phyloP scores from a whole-genome alignment of 495 filamentous ascomycete genomes.

The Usnea hakonensis region DNA sequence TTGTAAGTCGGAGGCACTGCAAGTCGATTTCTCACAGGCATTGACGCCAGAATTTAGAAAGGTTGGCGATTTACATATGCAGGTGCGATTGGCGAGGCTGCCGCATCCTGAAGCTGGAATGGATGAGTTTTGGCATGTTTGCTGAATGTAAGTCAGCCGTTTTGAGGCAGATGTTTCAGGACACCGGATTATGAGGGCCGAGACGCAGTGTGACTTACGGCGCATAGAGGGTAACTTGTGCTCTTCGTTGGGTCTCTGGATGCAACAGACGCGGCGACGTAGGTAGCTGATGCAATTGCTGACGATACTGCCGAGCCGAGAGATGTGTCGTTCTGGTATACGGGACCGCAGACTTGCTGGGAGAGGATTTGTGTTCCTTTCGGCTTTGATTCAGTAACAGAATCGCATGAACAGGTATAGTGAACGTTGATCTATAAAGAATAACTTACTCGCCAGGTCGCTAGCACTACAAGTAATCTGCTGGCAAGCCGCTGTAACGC shows the following conservation, averaged over 20 bases:
- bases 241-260: neutral
- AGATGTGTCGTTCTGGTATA: neutral
- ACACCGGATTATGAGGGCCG: neutral
- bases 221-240: neutral
- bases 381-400: neutral
- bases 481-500: constrained; percentile 4
- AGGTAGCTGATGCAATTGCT: neutral
- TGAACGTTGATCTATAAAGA: too few relatives aligned
- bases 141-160: neutral
- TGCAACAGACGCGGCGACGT: neutral
- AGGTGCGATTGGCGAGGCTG: neutral
- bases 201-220: neutral
- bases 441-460: neutral
- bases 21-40: neutral
- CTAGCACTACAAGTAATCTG: neutral
- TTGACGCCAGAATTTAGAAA: neutral
- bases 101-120: neutral
- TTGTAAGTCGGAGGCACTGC: neutral
- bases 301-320: neutral
- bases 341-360: constrained; percentile 7
- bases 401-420: neutral
- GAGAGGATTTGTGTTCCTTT: neutral
- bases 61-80: neutral
- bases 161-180: too few relatives aligned
- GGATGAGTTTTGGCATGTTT: neutral